phyloP scores from a whole-genome alignment of 345 rosid genomes.

The Lepidium aucheri region DNA sequence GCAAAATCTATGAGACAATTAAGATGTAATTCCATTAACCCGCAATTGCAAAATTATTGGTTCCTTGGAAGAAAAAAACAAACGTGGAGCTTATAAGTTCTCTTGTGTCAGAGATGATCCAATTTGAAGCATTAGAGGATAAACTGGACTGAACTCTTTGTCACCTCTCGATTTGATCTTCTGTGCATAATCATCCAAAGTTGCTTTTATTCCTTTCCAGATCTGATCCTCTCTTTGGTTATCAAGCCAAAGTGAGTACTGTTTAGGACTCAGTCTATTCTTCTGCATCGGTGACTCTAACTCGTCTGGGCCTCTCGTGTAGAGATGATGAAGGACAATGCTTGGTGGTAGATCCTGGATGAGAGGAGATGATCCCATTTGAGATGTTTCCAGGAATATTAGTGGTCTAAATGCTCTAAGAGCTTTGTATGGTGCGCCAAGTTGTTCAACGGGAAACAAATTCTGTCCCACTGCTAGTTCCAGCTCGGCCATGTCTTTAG shows the following conservation, averaged over 20 bases:
- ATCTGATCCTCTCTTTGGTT: constrained; percentile 95
- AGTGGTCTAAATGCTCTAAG: constrained; percentile 94
- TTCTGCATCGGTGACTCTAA: constrained; percentile 83
- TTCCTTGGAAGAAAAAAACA: background rate
- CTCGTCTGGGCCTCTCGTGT: constrained; percentile 88
- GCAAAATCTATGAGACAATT: background rate
- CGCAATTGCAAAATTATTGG: background rate
- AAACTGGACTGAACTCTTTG: constrained; percentile 94
- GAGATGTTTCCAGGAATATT: constrained; percentile 84
- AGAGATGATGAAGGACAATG: constrained; percentile 84
- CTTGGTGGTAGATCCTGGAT: constrained; percentile 86
- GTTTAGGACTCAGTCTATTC: constrained; percentile 69
- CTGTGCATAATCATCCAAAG: constrained; percentile 86
- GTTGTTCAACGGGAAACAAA: constrained; percentile 93
- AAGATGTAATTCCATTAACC: background rate
- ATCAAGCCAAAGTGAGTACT: constrained; percentile 95
- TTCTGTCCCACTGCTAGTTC: constrained; percentile 95
- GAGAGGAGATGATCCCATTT: constrained; percentile 72
- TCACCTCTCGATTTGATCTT: constrained; percentile 83
- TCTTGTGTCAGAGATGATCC: constrained; percentile 57
- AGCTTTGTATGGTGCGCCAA: constrained; percentile 89
- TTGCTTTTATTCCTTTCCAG: constrained; percentile 95
- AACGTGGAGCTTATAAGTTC: background rate
- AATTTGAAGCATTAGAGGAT: constrained; percentile 83
- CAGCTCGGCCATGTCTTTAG: constrained; percentile 98